Percentiles rank a stretch among this genome's conserved stretches.
phyloP scores from a whole-genome alignment of 768 basidiomycete species.

The Boletellus emodensis region DNA sequence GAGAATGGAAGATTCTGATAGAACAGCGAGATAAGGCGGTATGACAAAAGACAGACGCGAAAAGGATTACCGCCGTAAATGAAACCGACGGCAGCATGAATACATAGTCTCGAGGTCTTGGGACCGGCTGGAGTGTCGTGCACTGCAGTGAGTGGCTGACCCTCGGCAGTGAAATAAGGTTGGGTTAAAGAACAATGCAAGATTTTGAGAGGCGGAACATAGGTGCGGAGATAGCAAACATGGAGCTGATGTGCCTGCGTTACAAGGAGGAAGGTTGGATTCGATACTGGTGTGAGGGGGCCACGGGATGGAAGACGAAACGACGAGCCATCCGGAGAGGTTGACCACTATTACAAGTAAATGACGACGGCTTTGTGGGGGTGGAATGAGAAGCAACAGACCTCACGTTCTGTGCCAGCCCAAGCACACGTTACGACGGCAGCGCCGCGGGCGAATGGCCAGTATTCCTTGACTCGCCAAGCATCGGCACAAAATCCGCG shows the following conservation, averaged over 20 bases:
- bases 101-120: conserved; percentile 45
- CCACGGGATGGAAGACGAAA: conserved; percentile 58
- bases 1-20: conserved; percentile 51
- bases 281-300: conserved; percentile 49
- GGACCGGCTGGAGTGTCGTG: conserved; percentile 31
- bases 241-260: conserved; percentile 59
- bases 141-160: conserved; percentile 27
- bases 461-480: conserved; percentile 59
- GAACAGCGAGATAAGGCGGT: conserved; percentile 3
- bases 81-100: conserved; percentile 56
- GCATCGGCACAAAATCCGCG: conserved; percentile 54
- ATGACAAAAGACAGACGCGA: not conserved
- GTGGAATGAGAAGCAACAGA: conserved; percentile 20
- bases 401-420: conserved; percentile 60
- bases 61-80: conserved; percentile 49
- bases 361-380: not conserved
- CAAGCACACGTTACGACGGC: conserved; percentile 61
- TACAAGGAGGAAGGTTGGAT: conserved; percentile 57
- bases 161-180: conserved; percentile 36
- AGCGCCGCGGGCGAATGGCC: conserved; percentile 47
- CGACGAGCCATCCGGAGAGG: conserved; percentile 41
- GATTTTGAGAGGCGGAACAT: conserved; percentile 40
- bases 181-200: conserved; percentile 48
- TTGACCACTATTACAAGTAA: conserved; percentile 47
- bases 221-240: conserved; percentile 51